phyloP scores from a whole-genome alignment of 352 stramenopile species.

The Phytophthora chlamydospora region DNA sequence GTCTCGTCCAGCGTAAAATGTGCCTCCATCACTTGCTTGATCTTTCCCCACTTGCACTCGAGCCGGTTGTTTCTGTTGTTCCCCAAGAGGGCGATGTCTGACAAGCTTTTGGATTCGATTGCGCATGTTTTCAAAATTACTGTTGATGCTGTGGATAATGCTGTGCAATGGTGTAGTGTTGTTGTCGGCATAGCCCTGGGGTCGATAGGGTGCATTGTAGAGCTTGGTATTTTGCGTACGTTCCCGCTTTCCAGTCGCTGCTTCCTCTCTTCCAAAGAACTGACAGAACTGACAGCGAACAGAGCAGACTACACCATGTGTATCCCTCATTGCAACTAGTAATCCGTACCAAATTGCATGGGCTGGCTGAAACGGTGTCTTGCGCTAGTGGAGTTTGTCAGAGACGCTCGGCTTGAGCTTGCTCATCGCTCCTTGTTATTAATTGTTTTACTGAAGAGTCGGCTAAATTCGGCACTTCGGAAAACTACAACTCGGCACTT shows the following conservation, averaged over 20 bases:
- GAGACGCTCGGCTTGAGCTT: slow-evolving; percentile 6
- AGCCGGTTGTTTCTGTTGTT: background rate
- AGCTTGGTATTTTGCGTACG: background rate
- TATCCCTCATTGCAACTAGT: background rate
- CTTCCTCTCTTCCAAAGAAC: background rate
- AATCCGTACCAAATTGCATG: slow-evolving; percentile 1
- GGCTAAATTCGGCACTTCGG: too few species aligned
- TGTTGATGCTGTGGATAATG: too few species aligned
- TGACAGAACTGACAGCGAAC: slow-evolving; percentile 1
- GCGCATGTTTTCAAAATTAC: too few species aligned
- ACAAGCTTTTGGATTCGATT: too few species aligned
- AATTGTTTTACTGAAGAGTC: too few species aligned
- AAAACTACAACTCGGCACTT: too few species aligned
- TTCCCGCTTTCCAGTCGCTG: background rate
- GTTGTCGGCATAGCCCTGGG: background rate
- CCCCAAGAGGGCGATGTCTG: background rate
- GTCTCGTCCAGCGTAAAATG: slow-evolving; percentile 5
- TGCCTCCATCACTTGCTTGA: slow-evolving; percentile 4
- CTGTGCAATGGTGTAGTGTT: too few species aligned
- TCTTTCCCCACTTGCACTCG: slow-evolving; percentile 8
- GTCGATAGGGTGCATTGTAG: background rate
- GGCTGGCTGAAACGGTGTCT: slow-evolving; percentile 5
- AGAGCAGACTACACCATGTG: background rate
- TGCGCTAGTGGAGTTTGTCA: background rate
- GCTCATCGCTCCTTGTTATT: too few species aligned